Evolutionary conservation across 2,329 filamentous ascomycete species (phyloP).

Genomic region (Pseudogymnoascus pannorum): DNA sequence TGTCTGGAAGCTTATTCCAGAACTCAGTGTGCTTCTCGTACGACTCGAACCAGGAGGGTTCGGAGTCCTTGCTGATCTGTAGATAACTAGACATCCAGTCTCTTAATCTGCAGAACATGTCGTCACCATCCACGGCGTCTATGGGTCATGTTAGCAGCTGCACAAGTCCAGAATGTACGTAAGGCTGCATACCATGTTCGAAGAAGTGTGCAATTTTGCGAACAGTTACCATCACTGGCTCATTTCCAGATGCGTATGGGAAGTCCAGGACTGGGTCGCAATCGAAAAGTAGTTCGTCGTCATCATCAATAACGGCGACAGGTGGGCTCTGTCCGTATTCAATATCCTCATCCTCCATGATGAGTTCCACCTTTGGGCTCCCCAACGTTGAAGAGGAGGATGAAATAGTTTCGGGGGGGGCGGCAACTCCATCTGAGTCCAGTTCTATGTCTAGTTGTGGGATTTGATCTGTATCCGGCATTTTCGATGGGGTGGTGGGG

Average conservation of each 20-base stretch:
- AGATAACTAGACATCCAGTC: constrained; percentile 47
- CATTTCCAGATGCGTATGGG: constrained; percentile 32
- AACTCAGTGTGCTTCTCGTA: constrained; percentile 40
- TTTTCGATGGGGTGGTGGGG: constrained; percentile 30
- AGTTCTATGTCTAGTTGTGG: constrained; percentile 21
- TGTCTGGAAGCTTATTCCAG: constrained; percentile 46
- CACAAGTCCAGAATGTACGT: constrained; percentile 18
- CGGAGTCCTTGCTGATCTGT: constrained; percentile 31
- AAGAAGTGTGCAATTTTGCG: constrained; percentile 26
- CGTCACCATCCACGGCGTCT: constrained; percentile 39
- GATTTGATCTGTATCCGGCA: constrained; percentile 18
- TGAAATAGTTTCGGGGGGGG: constrained; percentile 25
- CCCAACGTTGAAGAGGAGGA: constrained; percentile 24
- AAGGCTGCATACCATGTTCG: constrained; percentile 32
- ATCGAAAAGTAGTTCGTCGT: constrained; percentile 16
- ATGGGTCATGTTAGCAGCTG: constrained; percentile 21
- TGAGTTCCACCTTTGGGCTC: constrained; percentile 27
- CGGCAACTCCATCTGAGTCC: constrained; percentile 26
- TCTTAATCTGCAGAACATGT: constrained; percentile 38
- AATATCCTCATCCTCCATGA: constrained; percentile 22
- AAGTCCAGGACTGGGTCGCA: constrained; percentile 40
- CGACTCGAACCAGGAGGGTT: constrained; percentile 34
- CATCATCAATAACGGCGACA: constrained; percentile 25
- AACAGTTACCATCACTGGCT: constrained; percentile 18
- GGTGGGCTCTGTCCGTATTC: constrained; percentile 23